These are phyloP conservation scores for Globisporangium abappressorium DNA, from an alignment of 352 stramenopile species.

Conservation along the genomic window DNA sequence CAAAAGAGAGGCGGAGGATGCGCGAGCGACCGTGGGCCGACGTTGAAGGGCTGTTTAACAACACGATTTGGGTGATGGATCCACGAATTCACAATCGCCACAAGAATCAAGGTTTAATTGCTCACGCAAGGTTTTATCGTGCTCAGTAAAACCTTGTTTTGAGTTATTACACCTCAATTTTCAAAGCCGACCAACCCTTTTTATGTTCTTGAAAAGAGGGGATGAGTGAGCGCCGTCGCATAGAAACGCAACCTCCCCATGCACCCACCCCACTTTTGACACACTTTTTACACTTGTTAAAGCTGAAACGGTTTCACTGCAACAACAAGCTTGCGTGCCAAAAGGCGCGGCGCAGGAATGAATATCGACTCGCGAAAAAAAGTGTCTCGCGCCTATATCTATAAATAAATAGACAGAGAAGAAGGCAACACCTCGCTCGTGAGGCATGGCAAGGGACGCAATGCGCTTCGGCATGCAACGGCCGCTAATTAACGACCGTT, in stretches of 20 bases:
- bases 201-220: not conserved
- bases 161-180: too few species aligned
- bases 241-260: slow-evolving; percentile 4
- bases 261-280: not conserved
- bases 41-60: slow-evolving; percentile 9
- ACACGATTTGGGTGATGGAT: not conserved
- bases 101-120: not conserved
- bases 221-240: not conserved
- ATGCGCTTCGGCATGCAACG: too few species aligned
- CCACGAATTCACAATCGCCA: not conserved
- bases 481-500: too few species aligned
- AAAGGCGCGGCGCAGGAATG: too few species aligned
- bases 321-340: too few species aligned
- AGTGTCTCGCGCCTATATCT: too few species aligned
- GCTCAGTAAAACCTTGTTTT: too few species aligned
- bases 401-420: too few species aligned
- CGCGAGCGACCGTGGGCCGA: not conserved
- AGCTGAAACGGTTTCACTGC: not conserved
- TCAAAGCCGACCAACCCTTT: too few species aligned
- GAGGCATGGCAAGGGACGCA: too few species aligned
- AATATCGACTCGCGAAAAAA: too few species aligned
- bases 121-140: not conserved
- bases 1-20: not conserved
- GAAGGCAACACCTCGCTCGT: too few species aligned
- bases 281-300: not conserved